These are phyloP conservation scores for Stipa capillata DNA, from an alignment of 176 grass and related monocot genomes.

Conservation along the genomic window DNA sequence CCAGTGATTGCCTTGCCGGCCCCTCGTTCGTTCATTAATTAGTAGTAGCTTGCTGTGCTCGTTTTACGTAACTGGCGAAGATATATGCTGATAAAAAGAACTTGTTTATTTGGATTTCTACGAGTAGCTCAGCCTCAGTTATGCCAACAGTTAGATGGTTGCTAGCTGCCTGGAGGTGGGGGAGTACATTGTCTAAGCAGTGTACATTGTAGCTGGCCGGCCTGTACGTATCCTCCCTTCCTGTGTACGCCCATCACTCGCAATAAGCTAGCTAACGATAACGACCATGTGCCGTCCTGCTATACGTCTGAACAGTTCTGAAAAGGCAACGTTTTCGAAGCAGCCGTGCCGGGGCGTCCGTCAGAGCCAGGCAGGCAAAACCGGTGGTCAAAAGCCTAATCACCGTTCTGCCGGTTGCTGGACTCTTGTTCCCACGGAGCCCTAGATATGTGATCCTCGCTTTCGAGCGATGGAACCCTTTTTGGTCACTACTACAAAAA, in stretches of 20 bases:
- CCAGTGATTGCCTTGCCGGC: background rate
- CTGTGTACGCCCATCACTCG: background rate
- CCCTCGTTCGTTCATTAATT: no score
- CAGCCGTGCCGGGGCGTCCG: background rate
- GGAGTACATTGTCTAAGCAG: no score
- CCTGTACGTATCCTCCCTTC: no score
- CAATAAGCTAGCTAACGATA: no score
- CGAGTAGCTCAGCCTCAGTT: background rate
- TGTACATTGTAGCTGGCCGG: no score
- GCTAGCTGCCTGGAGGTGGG: no score
- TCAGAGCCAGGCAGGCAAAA: background rate
- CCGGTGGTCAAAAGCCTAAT: slow-evolving; percentile 30
- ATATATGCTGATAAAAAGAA: background rate
- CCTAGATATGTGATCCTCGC: slow-evolving; percentile 31
- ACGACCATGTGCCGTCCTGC: background rate
- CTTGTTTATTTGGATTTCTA: background rate
- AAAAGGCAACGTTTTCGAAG: background rate
- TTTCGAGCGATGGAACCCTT: slow-evolving; percentile 8
- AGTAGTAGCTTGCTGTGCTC: no score
- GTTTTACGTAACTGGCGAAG: background rate
- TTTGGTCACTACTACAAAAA: no score
- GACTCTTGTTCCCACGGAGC: background rate
- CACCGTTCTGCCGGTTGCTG: background rate
- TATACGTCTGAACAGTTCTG: background rate
- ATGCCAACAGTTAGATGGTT: no score